These are phyloP conservation scores for Excoecaria agallocha DNA, from an alignment of 345 rosid genomes.

Conservation along the genomic window DNA sequence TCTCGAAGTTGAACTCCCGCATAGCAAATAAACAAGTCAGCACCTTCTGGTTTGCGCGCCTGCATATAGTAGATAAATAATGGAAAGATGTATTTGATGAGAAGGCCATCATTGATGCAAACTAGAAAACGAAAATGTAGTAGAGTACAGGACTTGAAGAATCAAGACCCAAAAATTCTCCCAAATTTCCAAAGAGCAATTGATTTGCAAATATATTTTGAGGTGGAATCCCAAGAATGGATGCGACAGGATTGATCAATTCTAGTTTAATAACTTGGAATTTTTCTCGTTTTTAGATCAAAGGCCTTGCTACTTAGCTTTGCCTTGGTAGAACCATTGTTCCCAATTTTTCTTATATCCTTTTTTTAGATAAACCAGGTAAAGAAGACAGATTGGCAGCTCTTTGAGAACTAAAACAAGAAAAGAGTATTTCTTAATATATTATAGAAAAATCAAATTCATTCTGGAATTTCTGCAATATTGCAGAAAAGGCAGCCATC, in stretches of 20 bases:
- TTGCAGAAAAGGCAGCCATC: too few species aligned
- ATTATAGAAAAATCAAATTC: too few species aligned
- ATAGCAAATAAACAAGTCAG: slow-evolving; percentile 80
- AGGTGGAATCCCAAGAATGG: slow-evolving; percentile 73
- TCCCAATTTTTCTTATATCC: too few species aligned
- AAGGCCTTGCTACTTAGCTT: too few species aligned
- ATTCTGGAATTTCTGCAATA: too few species aligned
- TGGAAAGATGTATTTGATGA: background rate
- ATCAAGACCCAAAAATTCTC: slow-evolving; percentile 57
- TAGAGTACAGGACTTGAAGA: background rate
- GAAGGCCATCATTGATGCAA: background rate
- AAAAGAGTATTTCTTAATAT: too few species aligned
- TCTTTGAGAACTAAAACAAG: too few species aligned
- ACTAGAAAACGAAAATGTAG: background rate
- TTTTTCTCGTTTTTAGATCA: too few species aligned
- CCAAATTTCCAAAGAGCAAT: slow-evolving; percentile 63
- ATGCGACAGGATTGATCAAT: slow-evolving; percentile 93
- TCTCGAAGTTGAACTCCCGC: slow-evolving; percentile 84
- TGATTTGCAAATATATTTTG: slow-evolving; percentile 87
- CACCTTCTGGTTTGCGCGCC: slow-evolving; percentile 94
- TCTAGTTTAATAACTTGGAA: too few species aligned
- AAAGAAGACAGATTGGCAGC: too few species aligned
- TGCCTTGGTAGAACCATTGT: too few species aligned
- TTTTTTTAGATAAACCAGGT: too few species aligned
- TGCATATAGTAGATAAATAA: slow-evolving; percentile 14